A percentile compares a stretch with the other conserved stretches of the same genome.
These are phyloP conservation scores for Russula foetens DNA, from an alignment of 768 basidiomycete genomes.

Conservation along the genomic window DNA sequence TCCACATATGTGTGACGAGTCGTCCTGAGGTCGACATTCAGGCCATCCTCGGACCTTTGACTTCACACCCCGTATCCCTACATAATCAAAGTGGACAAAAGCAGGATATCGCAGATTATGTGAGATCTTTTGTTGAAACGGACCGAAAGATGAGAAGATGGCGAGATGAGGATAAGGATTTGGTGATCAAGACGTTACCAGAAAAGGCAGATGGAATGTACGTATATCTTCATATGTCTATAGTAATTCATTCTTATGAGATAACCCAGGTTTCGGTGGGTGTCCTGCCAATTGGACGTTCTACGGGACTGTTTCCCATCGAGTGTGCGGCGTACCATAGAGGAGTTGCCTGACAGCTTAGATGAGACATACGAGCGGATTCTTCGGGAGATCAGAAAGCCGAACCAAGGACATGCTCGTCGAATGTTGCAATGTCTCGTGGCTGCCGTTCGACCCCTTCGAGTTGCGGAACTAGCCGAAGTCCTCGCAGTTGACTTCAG, in stretches of 20 bases:
- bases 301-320: background rate
- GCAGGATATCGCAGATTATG: too few species aligned
- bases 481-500: background rate
- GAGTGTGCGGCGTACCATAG: background rate
- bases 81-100: too few species aligned
- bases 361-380: slow-evolving; percentile 4
- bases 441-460: background rate
- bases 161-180: too few species aligned
- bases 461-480: background rate
- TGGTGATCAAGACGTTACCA: background rate
- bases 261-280: background rate
- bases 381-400: background rate
- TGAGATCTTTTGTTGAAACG: too few species aligned
- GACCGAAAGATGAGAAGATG: too few species aligned
- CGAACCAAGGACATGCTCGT: background rate
- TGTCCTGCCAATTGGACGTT: background rate
- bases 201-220: background rate
- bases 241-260: background rate
- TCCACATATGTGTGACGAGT: too few species aligned
- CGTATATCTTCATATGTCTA: too few species aligned
- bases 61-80: too few species aligned
- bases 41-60: too few species aligned
- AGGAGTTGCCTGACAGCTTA: background rate
- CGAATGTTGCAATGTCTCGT: slow-evolving; percentile 3
- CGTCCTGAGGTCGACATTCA: too few species aligned